Evolutionary conservation across 495 filamentous ascomycete genomes (phyloP).

Genomic region (Chaetomidium leptoderma): DNA sequence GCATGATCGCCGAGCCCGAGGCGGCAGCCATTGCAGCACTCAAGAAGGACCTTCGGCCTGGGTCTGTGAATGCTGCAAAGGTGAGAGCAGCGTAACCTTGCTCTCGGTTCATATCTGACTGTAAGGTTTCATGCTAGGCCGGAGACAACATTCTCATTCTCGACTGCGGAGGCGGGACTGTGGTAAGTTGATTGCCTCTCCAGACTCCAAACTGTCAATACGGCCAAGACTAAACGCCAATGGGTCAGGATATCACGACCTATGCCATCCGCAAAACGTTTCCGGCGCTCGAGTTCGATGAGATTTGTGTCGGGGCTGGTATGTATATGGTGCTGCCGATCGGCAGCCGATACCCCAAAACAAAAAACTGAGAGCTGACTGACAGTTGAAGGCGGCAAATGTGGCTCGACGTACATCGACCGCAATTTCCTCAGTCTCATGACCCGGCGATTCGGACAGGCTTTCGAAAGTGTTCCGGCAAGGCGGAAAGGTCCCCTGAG

Average conservation of each 20-base stretch:
- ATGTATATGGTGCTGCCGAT: too few relatives aligned
- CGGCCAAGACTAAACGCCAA: not conserved
- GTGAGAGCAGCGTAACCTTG: not conserved
- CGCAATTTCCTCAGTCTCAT: not conserved
- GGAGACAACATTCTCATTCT: constrained; percentile 1
- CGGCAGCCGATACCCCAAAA: too few relatives aligned
- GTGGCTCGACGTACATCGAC: not conserved
- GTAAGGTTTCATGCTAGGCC: not conserved
- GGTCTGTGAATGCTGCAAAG: not conserved
- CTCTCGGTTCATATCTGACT: not conserved
- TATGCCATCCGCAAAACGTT: not conserved
- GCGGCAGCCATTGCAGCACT: not conserved
- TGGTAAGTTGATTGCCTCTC: not conserved
- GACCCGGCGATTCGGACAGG: not conserved
- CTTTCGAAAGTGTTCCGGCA: not conserved
- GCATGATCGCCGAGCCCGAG: not conserved
- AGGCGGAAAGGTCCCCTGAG: not conserved
- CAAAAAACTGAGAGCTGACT: too few relatives aligned
- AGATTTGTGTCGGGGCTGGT: not conserved
- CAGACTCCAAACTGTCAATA: not conserved
- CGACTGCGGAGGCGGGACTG: not conserved
- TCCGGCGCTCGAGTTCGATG: not conserved
- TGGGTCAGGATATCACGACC: not conserved
- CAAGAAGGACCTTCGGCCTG: not conserved
- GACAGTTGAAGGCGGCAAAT: not conserved